Conservation (phyloP, 1,139 yeast genomes). For the Pichia norvegensis region DNA sequence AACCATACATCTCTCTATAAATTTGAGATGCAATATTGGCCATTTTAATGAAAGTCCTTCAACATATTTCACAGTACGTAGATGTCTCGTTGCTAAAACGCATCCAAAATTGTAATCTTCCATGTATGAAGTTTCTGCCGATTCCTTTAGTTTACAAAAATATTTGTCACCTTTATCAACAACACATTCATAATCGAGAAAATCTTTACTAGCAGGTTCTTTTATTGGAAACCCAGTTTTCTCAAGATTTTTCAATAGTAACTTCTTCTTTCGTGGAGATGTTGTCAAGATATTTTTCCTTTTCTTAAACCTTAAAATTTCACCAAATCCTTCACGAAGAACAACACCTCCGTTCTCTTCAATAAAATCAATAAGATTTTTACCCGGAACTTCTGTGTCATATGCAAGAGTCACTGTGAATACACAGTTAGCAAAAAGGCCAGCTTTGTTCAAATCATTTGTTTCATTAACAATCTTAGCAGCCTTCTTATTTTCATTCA, state of each 20-base stretch:
- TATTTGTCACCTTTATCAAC: slow-evolving; percentile 43
- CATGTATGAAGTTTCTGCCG: slow-evolving; percentile 1
- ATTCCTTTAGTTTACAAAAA: slow-evolving; percentile 36
- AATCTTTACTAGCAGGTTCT: slow-evolving; percentile 1
- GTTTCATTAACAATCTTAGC: not conserved
- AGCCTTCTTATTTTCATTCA: not conserved
- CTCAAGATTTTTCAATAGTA: not conserved
- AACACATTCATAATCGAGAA: slow-evolving; percentile 4
- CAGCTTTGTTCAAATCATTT: not conserved
- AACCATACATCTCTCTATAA: slow-evolving; percentile 46
- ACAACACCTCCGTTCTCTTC: slow-evolving; percentile 11
- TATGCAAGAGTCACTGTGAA: slow-evolving; percentile 13
- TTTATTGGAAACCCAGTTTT: not conserved
- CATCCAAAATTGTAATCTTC: slow-evolving; percentile 49
- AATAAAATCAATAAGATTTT: slow-evolving; percentile 7
- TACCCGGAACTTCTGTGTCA: not conserved
- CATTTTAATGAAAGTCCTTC: slow-evolving; percentile 83
- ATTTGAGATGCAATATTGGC: slow-evolving; percentile 69
- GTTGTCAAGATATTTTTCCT: slow-evolving; percentile 1
- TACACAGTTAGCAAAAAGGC: slow-evolving; percentile 10
- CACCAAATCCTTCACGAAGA: slow-evolving; percentile 10
- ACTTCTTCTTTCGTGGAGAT: slow-evolving; percentile 9
- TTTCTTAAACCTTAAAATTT: slow-evolving; percentile 5
- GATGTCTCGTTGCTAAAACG: slow-evolving; percentile 47
- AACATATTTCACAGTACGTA: slow-evolving; percentile 70